A percentile compares a stretch with the other conserved stretches of the same genome.
Conservation (phyloP, 192 early-diverging fungal species). For the Diversispora eburnea region DNA sequence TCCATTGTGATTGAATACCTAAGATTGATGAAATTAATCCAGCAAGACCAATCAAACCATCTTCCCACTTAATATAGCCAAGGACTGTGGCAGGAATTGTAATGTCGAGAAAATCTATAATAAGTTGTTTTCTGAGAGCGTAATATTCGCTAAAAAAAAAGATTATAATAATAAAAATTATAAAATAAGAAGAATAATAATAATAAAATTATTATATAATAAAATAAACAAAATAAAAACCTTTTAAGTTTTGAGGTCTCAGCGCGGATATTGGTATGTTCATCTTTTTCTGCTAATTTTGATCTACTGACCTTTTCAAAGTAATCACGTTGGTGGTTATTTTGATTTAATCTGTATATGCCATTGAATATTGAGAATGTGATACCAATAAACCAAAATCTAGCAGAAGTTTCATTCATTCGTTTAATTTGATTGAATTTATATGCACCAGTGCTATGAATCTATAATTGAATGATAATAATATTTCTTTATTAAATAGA, state of each 20-base stretch:
- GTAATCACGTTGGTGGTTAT: slow-evolving; percentile 39
- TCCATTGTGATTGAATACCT: slow-evolving; percentile 58
- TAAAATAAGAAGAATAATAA: neutral
- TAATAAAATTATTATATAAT: neutral
- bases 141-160: slow-evolving; percentile 53
- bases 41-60: slow-evolving; percentile 67
- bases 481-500: neutral
- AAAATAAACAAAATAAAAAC: slow-evolving; percentile 24
- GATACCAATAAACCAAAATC: slow-evolving; percentile 68
- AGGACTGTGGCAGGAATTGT: slow-evolving; percentile 64
- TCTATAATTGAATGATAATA: slow-evolving; percentile 33
- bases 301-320: slow-evolving; percentile 30
- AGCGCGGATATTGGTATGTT: slow-evolving; percentile 38
- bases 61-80: slow-evolving; percentile 61
- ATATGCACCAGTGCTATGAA: slow-evolving; percentile 57
- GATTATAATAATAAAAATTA: neutral
- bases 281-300: slow-evolving; percentile 31
- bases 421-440: slow-evolving; percentile 63
- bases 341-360: slow-evolving; percentile 63
- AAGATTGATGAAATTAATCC: slow-evolving; percentile 69
- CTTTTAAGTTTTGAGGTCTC: slow-evolving; percentile 43
- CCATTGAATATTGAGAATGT: slow-evolving; percentile 57
- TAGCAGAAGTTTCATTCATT: slow-evolving; percentile 52
- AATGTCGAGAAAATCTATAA: slow-evolving; percentile 70
- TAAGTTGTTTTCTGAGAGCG: slow-evolving; percentile 44